These are phyloP conservation scores for Penstemon eatonii DNA, from an alignment of 257 asterid genomes.

Conservation along the genomic window DNA sequence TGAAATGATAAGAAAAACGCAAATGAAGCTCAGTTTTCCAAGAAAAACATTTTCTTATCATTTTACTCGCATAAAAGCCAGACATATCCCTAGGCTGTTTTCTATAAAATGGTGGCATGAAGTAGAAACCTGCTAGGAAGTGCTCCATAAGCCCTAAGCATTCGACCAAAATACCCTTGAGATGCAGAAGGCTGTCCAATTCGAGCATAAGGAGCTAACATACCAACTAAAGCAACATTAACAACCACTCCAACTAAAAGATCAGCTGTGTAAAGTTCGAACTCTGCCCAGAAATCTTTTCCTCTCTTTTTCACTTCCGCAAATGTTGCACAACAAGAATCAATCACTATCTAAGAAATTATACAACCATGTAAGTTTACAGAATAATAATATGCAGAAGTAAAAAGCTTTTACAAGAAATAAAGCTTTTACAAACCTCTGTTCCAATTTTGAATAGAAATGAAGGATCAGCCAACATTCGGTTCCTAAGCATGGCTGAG, in stretches of 20 bases:
- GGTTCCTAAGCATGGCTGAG: conserved; percentile 73
- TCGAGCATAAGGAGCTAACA: conserved; percentile 96
- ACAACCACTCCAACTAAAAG: conserved; percentile 93
- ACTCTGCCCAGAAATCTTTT: conserved; percentile 95
- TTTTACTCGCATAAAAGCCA: too few species aligned
- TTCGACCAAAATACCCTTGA: conserved; percentile 63
- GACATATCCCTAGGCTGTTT: background rate
- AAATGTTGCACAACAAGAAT: conserved; percentile 93
- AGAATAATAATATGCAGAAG: background rate
- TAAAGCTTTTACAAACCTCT: conserved; percentile 53
- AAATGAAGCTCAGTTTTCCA: too few species aligned
- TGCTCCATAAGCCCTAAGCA: conserved; percentile 75
- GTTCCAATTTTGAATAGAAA: conserved; percentile 97
- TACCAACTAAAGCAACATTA: conserved; percentile 91
- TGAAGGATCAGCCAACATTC: conserved; percentile 97
- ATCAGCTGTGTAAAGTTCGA: conserved; percentile 89
- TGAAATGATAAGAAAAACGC: too few species aligned
- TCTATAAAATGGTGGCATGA: background rate
- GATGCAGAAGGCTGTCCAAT: conserved; percentile 67
- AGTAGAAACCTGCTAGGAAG: conserved; percentile 91
- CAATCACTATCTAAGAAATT: conserved; percentile 68
- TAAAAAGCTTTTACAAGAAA: conserved; percentile 16
- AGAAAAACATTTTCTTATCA: too few species aligned
- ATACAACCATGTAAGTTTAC: conserved; percentile 2
- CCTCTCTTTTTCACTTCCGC: conserved; percentile 98